A percentile compares a stretch with the other conserved stretches of the same genome.
phyloP scores from a whole-genome alignment of 768 basidiomycete species.

The Dacryopinax primogenitus region DNA sequence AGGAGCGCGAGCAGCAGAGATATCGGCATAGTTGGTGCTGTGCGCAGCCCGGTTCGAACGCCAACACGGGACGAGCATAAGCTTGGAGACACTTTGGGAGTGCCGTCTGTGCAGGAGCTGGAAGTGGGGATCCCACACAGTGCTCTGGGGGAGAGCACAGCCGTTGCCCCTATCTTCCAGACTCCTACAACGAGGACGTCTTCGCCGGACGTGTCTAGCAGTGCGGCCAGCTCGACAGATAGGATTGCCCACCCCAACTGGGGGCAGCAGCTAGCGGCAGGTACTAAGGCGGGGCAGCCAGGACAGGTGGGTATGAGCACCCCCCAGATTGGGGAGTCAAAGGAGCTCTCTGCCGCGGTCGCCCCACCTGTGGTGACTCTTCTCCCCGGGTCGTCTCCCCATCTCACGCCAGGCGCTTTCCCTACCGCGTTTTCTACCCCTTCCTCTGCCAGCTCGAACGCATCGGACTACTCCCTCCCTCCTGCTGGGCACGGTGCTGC shows the following conservation, averaged over 20 bases:
- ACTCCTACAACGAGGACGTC: constrained; percentile 27
- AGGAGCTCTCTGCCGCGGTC: constrained; percentile 46
- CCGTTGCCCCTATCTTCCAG: constrained; percentile 29
- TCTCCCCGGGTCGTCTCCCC: constrained; percentile 25
- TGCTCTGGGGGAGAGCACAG: background rate
- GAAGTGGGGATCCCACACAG: background rate
- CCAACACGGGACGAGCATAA: background rate
- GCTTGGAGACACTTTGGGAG: background rate
- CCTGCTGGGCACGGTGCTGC: background rate
- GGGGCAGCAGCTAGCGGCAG: too few relatives aligned
- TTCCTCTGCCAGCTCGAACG: background rate
- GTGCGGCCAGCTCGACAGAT: background rate
- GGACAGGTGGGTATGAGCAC: constrained; percentile 27
- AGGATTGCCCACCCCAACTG: background rate
- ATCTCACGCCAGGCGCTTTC: constrained; percentile 17
- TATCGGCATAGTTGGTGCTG: background rate
- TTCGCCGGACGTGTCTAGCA: constrained; percentile 17
- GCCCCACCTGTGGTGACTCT: constrained; percentile 44
- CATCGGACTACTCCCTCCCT: background rate
- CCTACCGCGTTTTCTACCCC: background rate
- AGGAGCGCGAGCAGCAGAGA: constrained; percentile 6
- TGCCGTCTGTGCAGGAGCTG: background rate
- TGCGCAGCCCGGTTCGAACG: background rate
- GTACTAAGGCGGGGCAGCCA: background rate
- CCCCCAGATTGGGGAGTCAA: constrained; percentile 49